Evolutionary conservation across 2,329 filamentous ascomycete genomes (phyloP), one percentile per base, ranked within the genome.

Genomic region (Talaromyces funiculosus): DNA sequence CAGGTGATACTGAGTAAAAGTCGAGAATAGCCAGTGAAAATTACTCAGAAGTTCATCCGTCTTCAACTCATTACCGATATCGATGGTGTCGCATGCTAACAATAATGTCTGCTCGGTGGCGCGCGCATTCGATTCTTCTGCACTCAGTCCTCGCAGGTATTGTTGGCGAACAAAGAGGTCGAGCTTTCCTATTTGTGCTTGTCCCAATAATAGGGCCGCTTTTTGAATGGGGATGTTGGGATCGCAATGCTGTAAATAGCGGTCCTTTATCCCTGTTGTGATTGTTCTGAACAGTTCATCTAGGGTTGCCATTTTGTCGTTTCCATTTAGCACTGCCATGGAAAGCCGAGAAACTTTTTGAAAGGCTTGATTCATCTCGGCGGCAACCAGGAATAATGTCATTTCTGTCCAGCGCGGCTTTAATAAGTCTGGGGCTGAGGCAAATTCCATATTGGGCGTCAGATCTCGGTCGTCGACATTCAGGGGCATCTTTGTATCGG

Each of bases 391-490:
- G 18, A 76, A 78, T 60, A 84, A 78, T 0, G 82, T 81, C 78
- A 85, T 84, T 26, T 82, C 78, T 0, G 84, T 86, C 67, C 81
- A 84, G 12, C 80, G 80, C 2, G 69, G 66, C 3, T 79, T 75
- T 20, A 43, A 24, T 24, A 43, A 43, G n/a, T 43, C 40, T 42
- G 81, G 76, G 0, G 74, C 66, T 0, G 82, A 83, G 1, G 81
- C 75, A 0, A 78, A 74, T 16, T 70, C 74, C 78, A 83, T 84
- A 4, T 74, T 73, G 0, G 81, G 81, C 2, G 72, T 68, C 1
- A 86, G 68, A 53, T 85, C 82, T 8, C 64, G 66, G 63, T 86
- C 84, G 59, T 85, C 79, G 29, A 85, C 70, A 59, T 86, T 85
- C 5, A 81, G 73, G 1, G 84, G 83, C 69, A 83, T 75, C 42